A percentile compares a stretch with the other conserved stretches of the same genome.
Evolutionary conservation across 2,329 filamentous ascomycete species (phyloP).

Genomic region (Fusarium sp.): DNA sequence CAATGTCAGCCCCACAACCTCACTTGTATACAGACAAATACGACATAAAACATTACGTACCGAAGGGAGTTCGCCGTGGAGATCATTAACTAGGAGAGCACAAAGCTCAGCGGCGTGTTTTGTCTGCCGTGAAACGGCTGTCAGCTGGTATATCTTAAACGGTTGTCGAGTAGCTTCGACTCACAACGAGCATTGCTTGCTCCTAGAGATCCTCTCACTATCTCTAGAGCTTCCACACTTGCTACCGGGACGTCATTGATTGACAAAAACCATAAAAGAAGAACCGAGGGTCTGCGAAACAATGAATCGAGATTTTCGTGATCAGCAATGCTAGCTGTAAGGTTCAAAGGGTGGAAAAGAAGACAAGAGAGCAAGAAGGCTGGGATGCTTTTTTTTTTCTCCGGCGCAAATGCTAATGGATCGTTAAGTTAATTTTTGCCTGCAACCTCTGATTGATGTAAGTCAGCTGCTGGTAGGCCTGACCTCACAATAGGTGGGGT

Average conservation of each 20-base stretch:
- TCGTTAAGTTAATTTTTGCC: slow-evolving; percentile 37
- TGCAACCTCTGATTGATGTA: slow-evolving; percentile 39
- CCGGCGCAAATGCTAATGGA: slow-evolving; percentile 35
- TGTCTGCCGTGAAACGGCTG: slow-evolving; percentile 55
- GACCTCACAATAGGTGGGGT: slow-evolving; percentile 31
- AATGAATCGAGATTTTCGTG: background rate
- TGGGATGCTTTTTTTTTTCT: slow-evolving; percentile 37
- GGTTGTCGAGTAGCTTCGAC: slow-evolving; percentile 43
- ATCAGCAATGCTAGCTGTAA: background rate
- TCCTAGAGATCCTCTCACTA: slow-evolving; percentile 81
- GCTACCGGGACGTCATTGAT: slow-evolving; percentile 75
- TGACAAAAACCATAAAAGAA: slow-evolving; percentile 20
- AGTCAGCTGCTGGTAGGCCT: slow-evolving; percentile 33
- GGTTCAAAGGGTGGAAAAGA: background rate
- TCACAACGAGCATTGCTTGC: slow-evolving; percentile 67
- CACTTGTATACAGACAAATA: slow-evolving; percentile 2
- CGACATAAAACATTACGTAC: slow-evolving; percentile 63
- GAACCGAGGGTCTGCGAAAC: background rate
- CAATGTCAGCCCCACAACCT: slow-evolving; percentile 43
- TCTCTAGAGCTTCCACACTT: slow-evolving; percentile 78
- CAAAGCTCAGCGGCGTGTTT: slow-evolving; percentile 88
- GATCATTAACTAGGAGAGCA: slow-evolving; percentile 85
- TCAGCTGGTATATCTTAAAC: slow-evolving; percentile 35
- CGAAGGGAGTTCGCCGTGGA: slow-evolving; percentile 90
- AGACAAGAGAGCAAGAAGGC: slow-evolving; percentile 18